Evolutionary conservation across 2,329 filamentous ascomycete genomes (phyloP), one percentile per base, ranked within the genome.

Genomic region (Stylonectria norvegica): DNA sequence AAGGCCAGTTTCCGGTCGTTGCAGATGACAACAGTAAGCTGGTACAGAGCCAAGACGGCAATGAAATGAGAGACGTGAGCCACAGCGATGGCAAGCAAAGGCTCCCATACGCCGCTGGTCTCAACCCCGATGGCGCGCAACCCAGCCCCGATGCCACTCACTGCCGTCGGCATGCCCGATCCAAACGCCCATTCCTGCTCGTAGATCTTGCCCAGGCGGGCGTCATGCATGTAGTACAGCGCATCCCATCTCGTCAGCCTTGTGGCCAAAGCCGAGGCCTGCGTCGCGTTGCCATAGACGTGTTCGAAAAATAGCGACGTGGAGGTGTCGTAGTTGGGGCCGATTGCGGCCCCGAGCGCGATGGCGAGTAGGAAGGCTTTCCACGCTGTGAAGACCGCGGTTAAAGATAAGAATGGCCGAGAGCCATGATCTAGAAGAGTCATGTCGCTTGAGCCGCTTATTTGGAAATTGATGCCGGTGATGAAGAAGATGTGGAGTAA

Each of bases 181-280:
- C 83, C 83, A 66, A 90, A 93, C 0, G 87, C 88, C 86, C 86
- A 93, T 64, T 91, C 85, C 65, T 93, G 88, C 66, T 94, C 88
- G 60, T 80, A 85, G 9, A 82, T 40, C 52, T 88, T 82, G 22
- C 84, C 85, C 9, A 76, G 70, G 29, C 71, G 71, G 4, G 85
- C 78, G 31, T 71, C 62, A 49, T 80, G 74, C 43, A 83, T 68
- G 56, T 83, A 91, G 62, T 91, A 93, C 50, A 94, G 71, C 20
- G 83, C 85, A 61, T 94, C 88, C 88, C 88, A 94, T 61, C 86
- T 75, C 5, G 81, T 81, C 42, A 93, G 68, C 30, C 79, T 79
- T 22, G 73, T 64, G 15, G 71, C 62, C 3, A 85, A 53, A 9
- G 69, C 51, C 20, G 75, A 54, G 20, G 78, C 64, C 34, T 65